phyloP scores from a whole-genome alignment of 108 stramenopile genomes.

The Phaeodactylum tricornutum region DNA sequence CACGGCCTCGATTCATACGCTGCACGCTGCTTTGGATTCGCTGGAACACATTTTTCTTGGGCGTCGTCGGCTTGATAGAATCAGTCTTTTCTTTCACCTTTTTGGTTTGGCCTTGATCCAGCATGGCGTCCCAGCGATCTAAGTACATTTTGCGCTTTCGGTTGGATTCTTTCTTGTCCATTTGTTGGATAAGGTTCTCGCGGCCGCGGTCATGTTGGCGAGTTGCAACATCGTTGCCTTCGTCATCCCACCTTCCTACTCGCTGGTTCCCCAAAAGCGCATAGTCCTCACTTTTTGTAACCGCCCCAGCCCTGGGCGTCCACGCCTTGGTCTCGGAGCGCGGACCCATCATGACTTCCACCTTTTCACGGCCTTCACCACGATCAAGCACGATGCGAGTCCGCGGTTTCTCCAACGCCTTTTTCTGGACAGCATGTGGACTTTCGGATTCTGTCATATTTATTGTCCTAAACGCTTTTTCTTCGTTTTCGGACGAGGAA shows the following conservation, averaged over 20 bases:
- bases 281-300: conserved; percentile 17
- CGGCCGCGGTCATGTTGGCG: conserved; percentile 10
- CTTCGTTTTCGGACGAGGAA: neutral
- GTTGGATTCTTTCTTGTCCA: conserved; percentile 31
- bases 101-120: conserved; percentile 54
- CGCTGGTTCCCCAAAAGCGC: conserved; percentile 44
- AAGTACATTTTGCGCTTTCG: conserved; percentile 62
- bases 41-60: conserved; percentile 48
- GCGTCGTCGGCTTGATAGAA: neutral
- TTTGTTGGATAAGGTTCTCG: conserved; percentile 19
- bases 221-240: too few species aligned
- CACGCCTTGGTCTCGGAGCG: conserved; percentile 40
- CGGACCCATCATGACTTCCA: conserved; percentile 57
- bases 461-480: too few species aligned
- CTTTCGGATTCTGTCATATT: too few species aligned
- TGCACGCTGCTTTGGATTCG: conserved; percentile 25
- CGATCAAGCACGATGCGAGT: conserved; percentile 27
- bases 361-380: conserved; percentile 28
- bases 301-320: conserved; percentile 28
- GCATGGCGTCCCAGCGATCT: conserved; percentile 58
- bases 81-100: neutral
- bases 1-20: neutral
- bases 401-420: too few species aligned
- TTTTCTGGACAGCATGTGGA: too few species aligned
- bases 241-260: conserved; percentile 54